Conservation (phyloP, 78 protist species). For the Mastigamoeba balamuthi region DNA sequence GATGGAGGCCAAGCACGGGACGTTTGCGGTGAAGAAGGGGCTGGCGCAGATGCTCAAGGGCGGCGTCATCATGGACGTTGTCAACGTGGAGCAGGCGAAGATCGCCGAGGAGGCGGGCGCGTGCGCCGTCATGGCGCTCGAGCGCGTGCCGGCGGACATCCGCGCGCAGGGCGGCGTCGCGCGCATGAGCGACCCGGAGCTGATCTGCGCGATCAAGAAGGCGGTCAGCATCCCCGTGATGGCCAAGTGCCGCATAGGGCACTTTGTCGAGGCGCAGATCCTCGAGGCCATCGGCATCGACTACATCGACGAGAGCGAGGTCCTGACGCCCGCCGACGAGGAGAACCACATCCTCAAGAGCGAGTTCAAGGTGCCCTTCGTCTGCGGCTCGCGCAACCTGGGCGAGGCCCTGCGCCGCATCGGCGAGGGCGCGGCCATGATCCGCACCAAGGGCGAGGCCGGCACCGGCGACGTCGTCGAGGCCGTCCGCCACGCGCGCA, state of each 20-base stretch:
- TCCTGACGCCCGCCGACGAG: conserved; percentile 85
- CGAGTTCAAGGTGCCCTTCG: conserved; percentile 85
- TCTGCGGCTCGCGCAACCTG: conserved; percentile 83
- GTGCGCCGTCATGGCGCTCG: conserved; percentile 90
- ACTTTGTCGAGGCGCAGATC: conserved; percentile 91
- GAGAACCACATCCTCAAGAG: conserved; percentile 80
- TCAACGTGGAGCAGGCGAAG: conserved; percentile 87
- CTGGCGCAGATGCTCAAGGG: conserved; percentile 91
- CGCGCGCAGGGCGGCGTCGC: conserved; percentile 88
- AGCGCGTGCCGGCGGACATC: conserved; percentile 93
- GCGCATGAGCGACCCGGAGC: conserved; percentile 84
- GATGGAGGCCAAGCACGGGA: no score
- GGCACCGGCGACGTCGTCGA: conserved; percentile 92
- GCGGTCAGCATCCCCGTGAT: conserved; percentile 87
- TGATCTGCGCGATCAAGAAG: conserved; percentile 76
- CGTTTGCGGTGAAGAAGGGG: conserved; percentile 59
- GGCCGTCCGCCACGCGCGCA: conserved; percentile 88
- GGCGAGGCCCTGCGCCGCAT: conserved; percentile 91
- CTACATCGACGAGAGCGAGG: conserved; percentile 92
- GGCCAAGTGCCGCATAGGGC: conserved; percentile 93
- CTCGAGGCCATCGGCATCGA: conserved; percentile 74
- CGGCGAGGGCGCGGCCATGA: conserved; percentile 92
- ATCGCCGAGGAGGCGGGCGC: conserved; percentile 95
- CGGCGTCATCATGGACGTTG: conserved; percentile 92
- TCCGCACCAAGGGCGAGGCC: conserved; percentile 92